Conservation (phyloP, 495 filamentous ascomycete species). For the Niebla homalea region DNA sequence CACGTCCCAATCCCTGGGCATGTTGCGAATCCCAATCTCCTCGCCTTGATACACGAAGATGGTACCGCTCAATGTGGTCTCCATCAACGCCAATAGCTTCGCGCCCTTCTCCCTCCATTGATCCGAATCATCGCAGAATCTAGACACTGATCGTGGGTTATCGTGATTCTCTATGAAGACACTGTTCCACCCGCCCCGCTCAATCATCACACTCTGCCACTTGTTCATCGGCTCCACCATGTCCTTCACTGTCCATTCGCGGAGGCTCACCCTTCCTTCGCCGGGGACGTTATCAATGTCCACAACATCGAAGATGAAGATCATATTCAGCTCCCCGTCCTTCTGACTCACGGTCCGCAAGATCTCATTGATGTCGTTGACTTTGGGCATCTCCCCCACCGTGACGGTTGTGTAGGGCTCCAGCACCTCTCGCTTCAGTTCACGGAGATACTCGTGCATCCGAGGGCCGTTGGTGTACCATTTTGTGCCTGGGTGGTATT, state of each 20-base stretch:
- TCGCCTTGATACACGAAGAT: slow-evolving; percentile 45
- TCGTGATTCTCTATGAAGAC: slow-evolving; percentile 43
- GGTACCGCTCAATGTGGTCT: slow-evolving; percentile 37
- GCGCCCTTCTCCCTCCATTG: slow-evolving; percentile 31
- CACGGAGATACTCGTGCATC: slow-evolving; percentile 47
- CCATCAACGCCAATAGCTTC: slow-evolving; percentile 40
- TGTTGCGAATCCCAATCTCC: slow-evolving; percentile 44
- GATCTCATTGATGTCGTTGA: slow-evolving; percentile 35
- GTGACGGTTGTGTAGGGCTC: slow-evolving; percentile 45
- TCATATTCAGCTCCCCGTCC: slow-evolving; percentile 44
- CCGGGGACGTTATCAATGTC: slow-evolving; percentile 32
- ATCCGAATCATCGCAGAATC: slow-evolving; percentile 35
- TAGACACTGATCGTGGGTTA: slow-evolving; percentile 34
- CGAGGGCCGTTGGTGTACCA: slow-evolving; percentile 45
- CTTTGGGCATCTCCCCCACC: slow-evolving; percentile 53
- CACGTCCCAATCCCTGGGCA: slow-evolving; percentile 31
- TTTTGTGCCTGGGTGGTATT: slow-evolving; percentile 34
- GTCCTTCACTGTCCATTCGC: slow-evolving; percentile 28
- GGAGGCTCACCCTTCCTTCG: slow-evolving; percentile 23
- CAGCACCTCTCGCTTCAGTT: slow-evolving; percentile 45
- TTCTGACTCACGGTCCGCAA: slow-evolving; percentile 33
- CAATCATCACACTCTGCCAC: slow-evolving; percentile 44
- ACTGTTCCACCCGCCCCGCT: slow-evolving; percentile 47
- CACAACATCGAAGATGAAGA: slow-evolving; percentile 49
- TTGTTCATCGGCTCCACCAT: slow-evolving; percentile 34